phyloP scores from a whole-genome alignment of 371 early-diverging fungal species.

The Massospora cicadina region DNA sequence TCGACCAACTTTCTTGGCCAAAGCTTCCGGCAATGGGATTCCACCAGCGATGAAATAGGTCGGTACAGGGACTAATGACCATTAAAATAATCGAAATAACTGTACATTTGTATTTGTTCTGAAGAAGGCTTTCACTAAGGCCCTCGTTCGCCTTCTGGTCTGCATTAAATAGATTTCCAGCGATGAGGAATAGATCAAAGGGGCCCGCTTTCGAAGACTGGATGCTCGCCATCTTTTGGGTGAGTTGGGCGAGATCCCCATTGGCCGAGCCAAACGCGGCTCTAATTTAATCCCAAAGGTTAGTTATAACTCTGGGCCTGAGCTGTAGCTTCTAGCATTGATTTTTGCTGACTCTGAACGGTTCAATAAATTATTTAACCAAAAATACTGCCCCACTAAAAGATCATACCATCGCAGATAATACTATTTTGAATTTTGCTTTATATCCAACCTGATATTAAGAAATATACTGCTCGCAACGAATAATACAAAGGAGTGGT shows the following conservation, averaged over 20 bases:
- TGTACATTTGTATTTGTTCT: background rate
- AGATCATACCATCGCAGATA: too few species aligned
- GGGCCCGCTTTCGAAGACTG: background rate
- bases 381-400: too few species aligned
- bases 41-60: background rate
- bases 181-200: slow-evolving; percentile 1
- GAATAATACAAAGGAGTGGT: too few species aligned
- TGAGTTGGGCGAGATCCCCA: background rate
- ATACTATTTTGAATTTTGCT: too few species aligned
- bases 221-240: background rate
- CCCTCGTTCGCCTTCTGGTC: background rate
- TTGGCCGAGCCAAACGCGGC: background rate
- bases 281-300: too few species aligned
- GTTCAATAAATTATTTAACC: too few species aligned
- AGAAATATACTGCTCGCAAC: too few species aligned
- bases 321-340: too few species aligned
- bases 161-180: background rate
- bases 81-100: background rate
- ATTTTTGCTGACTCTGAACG: too few species aligned
- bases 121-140: background rate
- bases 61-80: slow-evolving; percentile 2
- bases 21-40: background rate
- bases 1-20: background rate
- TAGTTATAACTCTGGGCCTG: too few species aligned
- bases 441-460: too few species aligned